Base-by-base conservation (phyloP, 1,139 yeast genomes). In the Hyphopichia pseudoburtonii region DNA sequence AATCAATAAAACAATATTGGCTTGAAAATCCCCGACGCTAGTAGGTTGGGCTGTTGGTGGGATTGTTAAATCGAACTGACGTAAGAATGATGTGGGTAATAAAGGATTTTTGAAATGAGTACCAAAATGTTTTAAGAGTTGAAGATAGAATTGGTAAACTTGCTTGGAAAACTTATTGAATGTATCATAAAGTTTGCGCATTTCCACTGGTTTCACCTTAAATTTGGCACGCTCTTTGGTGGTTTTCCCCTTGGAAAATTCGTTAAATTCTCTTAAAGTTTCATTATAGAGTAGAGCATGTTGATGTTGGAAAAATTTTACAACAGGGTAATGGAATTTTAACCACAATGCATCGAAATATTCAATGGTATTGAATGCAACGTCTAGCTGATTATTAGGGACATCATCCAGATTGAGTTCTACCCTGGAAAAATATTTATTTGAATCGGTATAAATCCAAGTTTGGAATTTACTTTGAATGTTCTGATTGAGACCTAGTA, bases 321-420 rank as follows among this genome's bases (percentile, higher is more conserved):
- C 69, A 1, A 78, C 70, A 1, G 87, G 87, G 47, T 80, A 80
- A 48, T 80, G 84, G 48, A 82, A 72, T 12, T 78, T 76, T 18
- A 66, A 52, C 89, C 89, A 83, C 16, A 80, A 54, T 5, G 56
- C 47, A 33, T 78, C 82, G 17, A 82, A 56, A 17, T 51, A 56
- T 16, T 54, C 52, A 21, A 64, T 58, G 24, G 72, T 66, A 56
- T 48, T 49, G 42, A 68, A 67, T 8, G 54, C 58, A 2, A 47
- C 35, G 7, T 52, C 60, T 12, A 35, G 28, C 7, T 47, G 41
- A 17, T 47, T 45, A 8, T 45, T 43, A 8, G 50, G 50, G n/a
- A 41, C 37, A 8, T 33, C 35, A 11, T 36, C 38, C 24, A 36
- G 22, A n/a, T 37, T 21, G 9, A 33, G 28, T 25, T 45, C 50